Evolutionary conservation across 306 rosid genomes (phyloP).

Genomic region (Rosa multiflora): DNA sequence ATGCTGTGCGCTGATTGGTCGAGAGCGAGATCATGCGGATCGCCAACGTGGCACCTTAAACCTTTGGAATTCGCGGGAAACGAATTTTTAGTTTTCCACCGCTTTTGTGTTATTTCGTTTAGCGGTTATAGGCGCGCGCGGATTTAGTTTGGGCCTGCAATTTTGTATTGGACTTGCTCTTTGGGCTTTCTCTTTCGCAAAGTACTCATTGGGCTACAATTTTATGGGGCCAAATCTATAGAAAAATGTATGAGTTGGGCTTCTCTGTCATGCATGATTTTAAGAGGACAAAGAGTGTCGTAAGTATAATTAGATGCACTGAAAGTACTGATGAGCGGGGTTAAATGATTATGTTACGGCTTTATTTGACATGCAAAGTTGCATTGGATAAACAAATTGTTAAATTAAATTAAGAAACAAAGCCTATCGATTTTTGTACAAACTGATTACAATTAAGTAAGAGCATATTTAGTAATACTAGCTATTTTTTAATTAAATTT

Average conservation of each 20-base stretch:
- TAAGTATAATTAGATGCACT: not conserved
- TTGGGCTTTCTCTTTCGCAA: not conserved
- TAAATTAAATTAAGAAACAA: too few species aligned
- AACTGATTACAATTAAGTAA: too few species aligned
- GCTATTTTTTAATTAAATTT: too few species aligned
- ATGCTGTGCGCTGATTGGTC: conserved; percentile 19
- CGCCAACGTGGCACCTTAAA: conserved; percentile 16
- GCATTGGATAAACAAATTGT: too few species aligned
- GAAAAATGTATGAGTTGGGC: too few species aligned
- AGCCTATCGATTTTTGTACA: too few species aligned
- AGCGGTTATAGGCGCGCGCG: not conserved
- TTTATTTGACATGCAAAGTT: not conserved
- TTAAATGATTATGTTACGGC: not conserved
- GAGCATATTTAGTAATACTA: too few species aligned
- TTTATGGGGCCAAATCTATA: too few species aligned
- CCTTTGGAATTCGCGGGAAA: conserved; percentile 35
- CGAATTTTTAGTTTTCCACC: not conserved
- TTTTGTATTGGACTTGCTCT: not conserved
- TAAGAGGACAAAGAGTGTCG: too few species aligned
- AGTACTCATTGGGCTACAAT: not conserved
- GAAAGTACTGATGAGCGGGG: not conserved
- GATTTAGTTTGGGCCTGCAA: not conserved
- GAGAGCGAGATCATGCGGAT: conserved; percentile 15
- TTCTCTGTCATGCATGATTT: too few species aligned
- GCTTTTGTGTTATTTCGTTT: not conserved